Percentiles rank a stretch among this genome's conserved stretches.
phyloP scores from a whole-genome alignment of 345 rosid species.

The Litchi chinensis region DNA sequence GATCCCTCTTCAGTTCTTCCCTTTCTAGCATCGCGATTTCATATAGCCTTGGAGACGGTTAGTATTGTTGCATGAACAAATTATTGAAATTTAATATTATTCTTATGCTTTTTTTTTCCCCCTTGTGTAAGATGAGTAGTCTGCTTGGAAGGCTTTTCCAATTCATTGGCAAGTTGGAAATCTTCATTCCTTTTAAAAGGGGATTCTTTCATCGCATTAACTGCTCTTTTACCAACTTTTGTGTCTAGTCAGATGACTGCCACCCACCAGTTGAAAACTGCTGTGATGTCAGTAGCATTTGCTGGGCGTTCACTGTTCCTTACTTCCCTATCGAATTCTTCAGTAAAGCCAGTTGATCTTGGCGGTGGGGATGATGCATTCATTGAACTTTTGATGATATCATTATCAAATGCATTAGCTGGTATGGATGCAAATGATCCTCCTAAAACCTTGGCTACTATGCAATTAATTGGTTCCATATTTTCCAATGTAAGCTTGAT shows the following conservation, averaged over 20 bases:
- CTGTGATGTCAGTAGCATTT: constrained; percentile 95
- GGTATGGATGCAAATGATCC: constrained; percentile 99
- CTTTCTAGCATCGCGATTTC: constrained; percentile 88
- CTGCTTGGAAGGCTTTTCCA: neutral
- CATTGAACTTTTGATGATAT: constrained; percentile 71
- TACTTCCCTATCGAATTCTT: constrained; percentile 56
- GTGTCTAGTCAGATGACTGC: constrained; percentile 92
- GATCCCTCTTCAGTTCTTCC: constrained; percentile 98
- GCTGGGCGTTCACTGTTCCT: constrained; percentile 90
- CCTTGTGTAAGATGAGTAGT: neutral
- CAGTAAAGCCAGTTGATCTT: constrained; percentile 54
- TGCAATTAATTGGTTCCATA: constrained; percentile 96
- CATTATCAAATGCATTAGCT: constrained; percentile 90
- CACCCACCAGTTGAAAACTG: constrained; percentile 98
- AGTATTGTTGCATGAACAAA: constrained; percentile 34
- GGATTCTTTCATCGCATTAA: constrained; percentile 36
- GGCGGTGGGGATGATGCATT: constrained; percentile 46
- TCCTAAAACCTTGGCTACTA: constrained; percentile 93
- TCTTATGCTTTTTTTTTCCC: neutral
- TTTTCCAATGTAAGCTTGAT: constrained; percentile 88
- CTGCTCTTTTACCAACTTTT: constrained; percentile 45
- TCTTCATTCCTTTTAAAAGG: constrained; percentile 13
- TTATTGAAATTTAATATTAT: neutral
- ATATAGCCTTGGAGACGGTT: constrained; percentile 99
- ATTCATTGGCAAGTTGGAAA: neutral